Evolutionary conservation across 306 rosid species (phyloP), one percentile per base, ranked within the genome.

Genomic region (Citrullus amarus): DNA sequence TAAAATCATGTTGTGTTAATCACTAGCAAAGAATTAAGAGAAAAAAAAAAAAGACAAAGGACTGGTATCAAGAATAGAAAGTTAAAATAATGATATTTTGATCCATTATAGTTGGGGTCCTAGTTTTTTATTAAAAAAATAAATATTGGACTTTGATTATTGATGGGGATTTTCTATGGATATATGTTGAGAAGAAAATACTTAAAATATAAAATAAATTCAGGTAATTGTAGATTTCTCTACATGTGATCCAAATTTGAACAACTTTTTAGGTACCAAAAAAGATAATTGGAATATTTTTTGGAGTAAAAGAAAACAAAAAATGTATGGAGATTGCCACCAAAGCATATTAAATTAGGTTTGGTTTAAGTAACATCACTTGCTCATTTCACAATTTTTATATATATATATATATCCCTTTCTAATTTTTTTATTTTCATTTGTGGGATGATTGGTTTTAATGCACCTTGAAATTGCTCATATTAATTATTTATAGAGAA

Each of bases 311-410:
- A 48, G 2, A 32, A 32, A 11, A 46, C 13, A 6, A 30, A 50
- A 50, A 72, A 72, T 46, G 57, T 72, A 3, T 51, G 77, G 22
- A 46, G 43, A 43, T 15, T 48, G 59, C 77, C 58, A 50, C 48
- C 30, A 73, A 73, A 53, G 48, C 61, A 73, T 22, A 16, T 73
- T 4, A 72, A 48, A 48, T 50, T 72, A 73, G 78, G 78, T 32
- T 73, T 51, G 78, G 78, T 51, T 30, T 4, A 73, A 53, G 78
- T 73, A 28, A 73, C 78, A 73, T 73, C 78, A 73, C 28, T 28
- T 30, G 9, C 22, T 72, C 51, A 71, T 25, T 71, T 50, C 8
- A 72, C 7, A 15, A 50, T 48, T 14, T 22, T 14, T 65, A 38
- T 25, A 66, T 39, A 18, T 67, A 36, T 25, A 25, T 25, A 25